Percentiles rank a stretch among this genome's conserved stretches.
phyloP scores from a whole-genome alignment of 345 rosid genomes.

The Noccaea bulbosa region DNA sequence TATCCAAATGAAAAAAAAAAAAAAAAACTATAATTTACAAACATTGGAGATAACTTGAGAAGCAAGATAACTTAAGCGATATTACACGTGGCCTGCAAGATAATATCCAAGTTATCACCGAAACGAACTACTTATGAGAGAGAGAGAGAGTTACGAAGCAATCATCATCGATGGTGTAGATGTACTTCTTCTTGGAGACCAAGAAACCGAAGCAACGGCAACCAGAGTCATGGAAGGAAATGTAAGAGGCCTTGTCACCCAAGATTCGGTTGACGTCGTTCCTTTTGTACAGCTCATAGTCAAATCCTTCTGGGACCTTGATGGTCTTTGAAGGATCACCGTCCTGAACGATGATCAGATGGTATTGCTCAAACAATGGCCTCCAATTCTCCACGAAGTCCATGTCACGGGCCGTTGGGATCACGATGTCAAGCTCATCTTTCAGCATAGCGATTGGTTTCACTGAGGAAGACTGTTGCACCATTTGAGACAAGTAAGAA shows the following conservation, averaged over 20 bases:
- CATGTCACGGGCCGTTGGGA: slow-evolving; percentile 55
- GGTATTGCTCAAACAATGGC: slow-evolving; percentile 59
- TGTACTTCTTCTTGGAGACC: slow-evolving; percentile 48
- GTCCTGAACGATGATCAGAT: slow-evolving; percentile 58
- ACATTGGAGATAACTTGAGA: neutral
- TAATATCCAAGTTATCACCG: neutral
- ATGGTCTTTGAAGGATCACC: slow-evolving; percentile 59
- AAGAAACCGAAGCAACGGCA: slow-evolving; percentile 62
- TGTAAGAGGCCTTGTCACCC: slow-evolving; percentile 63
- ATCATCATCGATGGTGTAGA: slow-evolving; percentile 64
- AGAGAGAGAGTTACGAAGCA: slow-evolving; percentile 51
- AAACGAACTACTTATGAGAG: too few relatives aligned
- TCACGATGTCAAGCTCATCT: slow-evolving; percentile 61
- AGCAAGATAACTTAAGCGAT: neutral
- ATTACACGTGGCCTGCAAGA: neutral
- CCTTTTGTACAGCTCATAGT: slow-evolving; percentile 57
- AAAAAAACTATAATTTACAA: neutral
- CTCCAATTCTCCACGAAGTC: slow-evolving; percentile 64
- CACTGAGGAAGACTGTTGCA: slow-evolving; percentile 35
- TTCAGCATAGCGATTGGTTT: slow-evolving; percentile 51
- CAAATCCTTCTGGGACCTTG: slow-evolving; percentile 61
- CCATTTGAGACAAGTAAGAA: slow-evolving; percentile 17
- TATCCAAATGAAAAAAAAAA: neutral
- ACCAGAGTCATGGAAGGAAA: slow-evolving; percentile 61
- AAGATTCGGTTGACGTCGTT: slow-evolving; percentile 58